Percentiles rank a stretch among this genome's conserved stretches.
phyloP scores from a whole-genome alignment of 306 rosid genomes.

The Trichosanthes truncata region DNA sequence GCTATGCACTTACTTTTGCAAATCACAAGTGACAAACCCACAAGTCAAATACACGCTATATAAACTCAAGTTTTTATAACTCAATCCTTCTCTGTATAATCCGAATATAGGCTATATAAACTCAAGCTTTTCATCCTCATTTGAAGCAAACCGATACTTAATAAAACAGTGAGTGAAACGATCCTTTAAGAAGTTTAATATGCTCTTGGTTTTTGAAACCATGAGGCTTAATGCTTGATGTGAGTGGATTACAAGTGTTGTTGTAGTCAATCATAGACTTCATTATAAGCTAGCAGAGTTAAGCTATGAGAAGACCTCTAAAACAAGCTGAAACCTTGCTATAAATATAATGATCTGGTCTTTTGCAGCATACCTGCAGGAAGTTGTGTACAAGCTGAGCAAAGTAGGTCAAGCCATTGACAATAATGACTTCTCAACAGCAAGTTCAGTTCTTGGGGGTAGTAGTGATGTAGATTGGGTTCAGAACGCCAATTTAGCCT shows the following conservation, averaged over 20 bases:
- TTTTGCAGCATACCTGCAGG: conserved; percentile 72
- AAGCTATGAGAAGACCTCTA: neutral
- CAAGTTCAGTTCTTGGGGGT: conserved; percentile 74
- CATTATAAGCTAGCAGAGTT: neutral
- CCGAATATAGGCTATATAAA: neutral
- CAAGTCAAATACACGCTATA: neutral
- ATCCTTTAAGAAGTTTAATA: neutral
- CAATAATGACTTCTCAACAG: conserved; percentile 49
- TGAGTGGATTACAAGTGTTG: neutral
- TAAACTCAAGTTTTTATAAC: neutral
- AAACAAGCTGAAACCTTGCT: neutral
- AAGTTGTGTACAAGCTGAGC: conserved; percentile 70
- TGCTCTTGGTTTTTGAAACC: neutral
- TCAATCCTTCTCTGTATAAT: neutral
- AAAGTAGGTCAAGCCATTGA: conserved; percentile 88
- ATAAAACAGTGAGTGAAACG: neutral
- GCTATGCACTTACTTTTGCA: no score
- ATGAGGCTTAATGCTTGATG: neutral
- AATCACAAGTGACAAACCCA: neutral
- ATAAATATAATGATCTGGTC: neutral
- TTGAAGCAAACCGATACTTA: neutral
- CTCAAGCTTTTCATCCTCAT: neutral
- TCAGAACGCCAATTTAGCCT: conserved; percentile 66
- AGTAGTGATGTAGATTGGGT: conserved; percentile 68
- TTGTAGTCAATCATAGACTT: neutral